phyloP scores from a whole-genome alignment of 2,329 filamentous ascomycete genomes.

The Hymenoscyphus infarciens region DNA sequence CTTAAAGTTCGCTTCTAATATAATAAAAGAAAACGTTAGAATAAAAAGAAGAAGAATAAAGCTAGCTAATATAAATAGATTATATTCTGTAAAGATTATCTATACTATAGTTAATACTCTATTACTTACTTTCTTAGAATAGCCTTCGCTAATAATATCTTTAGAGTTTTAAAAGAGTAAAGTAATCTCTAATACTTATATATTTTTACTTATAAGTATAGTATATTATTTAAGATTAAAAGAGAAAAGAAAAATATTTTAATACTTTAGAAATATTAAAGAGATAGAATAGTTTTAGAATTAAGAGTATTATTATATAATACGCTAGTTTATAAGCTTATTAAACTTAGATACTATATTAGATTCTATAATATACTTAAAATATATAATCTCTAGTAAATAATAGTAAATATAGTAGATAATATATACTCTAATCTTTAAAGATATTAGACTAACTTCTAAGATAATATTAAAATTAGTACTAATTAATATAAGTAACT shows the following conservation, averaged over 20 bases:
- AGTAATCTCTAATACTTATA: background rate
- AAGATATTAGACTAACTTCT: slow-evolving; percentile 2
- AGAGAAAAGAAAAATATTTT: background rate
- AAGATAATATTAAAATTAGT: background rate
- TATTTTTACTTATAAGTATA: background rate
- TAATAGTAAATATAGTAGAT: background rate
- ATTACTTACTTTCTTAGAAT: background rate
- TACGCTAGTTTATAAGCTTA: background rate
- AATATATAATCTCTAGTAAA: background rate
- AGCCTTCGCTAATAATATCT: background rate
- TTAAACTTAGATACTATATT: slow-evolving; percentile 4
- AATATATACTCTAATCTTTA: background rate
- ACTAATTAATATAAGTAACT: slow-evolving; percentile 6
- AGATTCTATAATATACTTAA: slow-evolving; percentile 1
- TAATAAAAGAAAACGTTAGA: background rate
- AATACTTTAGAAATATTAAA: background rate
- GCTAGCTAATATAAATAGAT: slow-evolving; percentile 1
- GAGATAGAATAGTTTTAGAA: slow-evolving; percentile 3
- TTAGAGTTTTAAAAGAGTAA: background rate
- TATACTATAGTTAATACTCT: background rate
- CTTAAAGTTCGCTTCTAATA: slow-evolving; percentile 3
- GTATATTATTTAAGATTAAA: background rate
- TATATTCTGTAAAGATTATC: background rate
- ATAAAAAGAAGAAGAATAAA: slow-evolving; percentile 1
- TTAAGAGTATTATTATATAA: background rate